These are phyloP conservation scores for Triticum urartu DNA, from an alignment of 176 grass and related monocot species.

Conservation along the genomic window DNA sequence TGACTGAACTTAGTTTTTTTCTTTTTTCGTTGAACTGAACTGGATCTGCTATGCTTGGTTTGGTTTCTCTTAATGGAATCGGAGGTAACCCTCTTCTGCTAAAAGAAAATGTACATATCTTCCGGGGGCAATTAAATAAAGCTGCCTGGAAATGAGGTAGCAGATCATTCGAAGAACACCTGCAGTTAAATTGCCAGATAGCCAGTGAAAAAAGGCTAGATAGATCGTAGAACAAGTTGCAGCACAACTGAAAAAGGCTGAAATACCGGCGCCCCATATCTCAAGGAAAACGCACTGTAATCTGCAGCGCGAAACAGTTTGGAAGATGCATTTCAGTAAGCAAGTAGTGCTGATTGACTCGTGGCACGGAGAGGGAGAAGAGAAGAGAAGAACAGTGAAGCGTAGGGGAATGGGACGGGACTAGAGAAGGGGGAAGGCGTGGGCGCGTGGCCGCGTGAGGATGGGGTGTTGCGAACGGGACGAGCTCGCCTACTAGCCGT, in stretches of 20 bases:
- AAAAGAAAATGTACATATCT: too few relatives aligned
- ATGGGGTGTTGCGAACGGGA: background rate
- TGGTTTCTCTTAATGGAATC: too few relatives aligned
- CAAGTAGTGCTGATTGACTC: background rate
- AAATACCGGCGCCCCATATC: conserved; percentile 15
- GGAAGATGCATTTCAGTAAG: background rate
- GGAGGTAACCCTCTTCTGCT: too few relatives aligned
- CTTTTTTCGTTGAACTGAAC: too few relatives aligned
- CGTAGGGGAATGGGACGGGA: background rate
- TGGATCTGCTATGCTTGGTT: too few relatives aligned
- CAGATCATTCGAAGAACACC: background rate
- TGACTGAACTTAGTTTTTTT: too few relatives aligned
- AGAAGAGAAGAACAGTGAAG: background rate
- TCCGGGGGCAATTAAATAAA: background rate
- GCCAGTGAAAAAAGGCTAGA: background rate
- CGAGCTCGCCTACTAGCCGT: background rate
- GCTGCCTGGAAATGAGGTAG: background rate
- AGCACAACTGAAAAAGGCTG: background rate
- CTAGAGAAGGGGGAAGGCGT: background rate
- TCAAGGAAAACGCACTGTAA: conserved; percentile 40
- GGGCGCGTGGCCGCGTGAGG: background rate
- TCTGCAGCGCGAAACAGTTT: background rate
- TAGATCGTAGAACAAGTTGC: background rate
- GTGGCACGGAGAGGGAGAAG: background rate
- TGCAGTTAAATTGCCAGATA: background rate